Base-by-base conservation (phyloP, 2,329 filamentous ascomycete genomes). In the Laburnicola sp. region DNA sequence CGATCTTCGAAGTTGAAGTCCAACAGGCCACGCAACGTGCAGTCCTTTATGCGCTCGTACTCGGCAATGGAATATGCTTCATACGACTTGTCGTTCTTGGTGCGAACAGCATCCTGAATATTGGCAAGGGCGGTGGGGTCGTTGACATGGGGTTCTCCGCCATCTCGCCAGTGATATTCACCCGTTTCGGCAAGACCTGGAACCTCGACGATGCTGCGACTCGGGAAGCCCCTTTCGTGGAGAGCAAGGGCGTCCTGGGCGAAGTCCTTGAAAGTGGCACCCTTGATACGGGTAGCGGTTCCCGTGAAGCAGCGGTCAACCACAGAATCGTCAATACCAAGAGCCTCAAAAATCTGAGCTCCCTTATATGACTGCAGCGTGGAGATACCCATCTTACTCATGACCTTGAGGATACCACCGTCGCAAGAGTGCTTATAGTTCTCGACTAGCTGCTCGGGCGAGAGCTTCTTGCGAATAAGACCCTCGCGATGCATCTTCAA, bases 341-440 rank as follows among this genome's bases (percentile, higher is more conserved):
- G 87, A 42, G 92, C 91, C 73, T 97, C 93, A 63, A 97, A 97
- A 59, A 97, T 97, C 78, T 97, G 93, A 49, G 93, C 93, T 69
- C 93, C 93, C 80, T 97, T 97, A 81, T 97, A 97, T 62, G 88
- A 93, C 68, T 93, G 91, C 39, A 97, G 80, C 28, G 93, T 97
- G 5, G 93, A 97, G 59, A 97, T 97, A 78, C 93, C 93, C 93
- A 97, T 97, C 81, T 97, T 97, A 74, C 88, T 94, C 93, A 97
- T 97, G 72, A 97, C 93, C 76, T 97, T 97, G 58, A 97, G 80
- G 58, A 97, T 96, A 78, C 93, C 93, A 68, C 93, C 93, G 63
- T 97, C 92, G 65, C 89, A 93, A 56, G 93, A 97, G 74, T 95
- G 89, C 78, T 95, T 96, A 82, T 97, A 97, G 79, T 97, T 97